Base-by-base conservation (phyloP, 352 stramenopile species). In the Phytopythium cucurbitacearum region DNA sequence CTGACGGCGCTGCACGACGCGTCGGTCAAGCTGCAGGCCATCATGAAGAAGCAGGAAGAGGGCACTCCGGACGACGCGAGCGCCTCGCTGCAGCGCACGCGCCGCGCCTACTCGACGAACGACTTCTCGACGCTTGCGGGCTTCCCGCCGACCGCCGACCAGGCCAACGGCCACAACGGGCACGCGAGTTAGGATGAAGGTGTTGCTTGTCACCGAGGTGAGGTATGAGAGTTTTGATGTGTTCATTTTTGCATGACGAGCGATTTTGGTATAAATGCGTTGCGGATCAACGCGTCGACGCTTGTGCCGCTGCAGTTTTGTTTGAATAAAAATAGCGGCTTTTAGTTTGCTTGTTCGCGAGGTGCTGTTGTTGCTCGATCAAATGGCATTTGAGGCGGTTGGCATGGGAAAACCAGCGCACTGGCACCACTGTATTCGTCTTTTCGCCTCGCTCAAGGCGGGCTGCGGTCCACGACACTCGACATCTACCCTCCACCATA, bases 1-100 rank as follows among this genome's bases (percentile, higher is more conserved):
- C 57, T 90, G 13, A 75, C 69, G 16, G 73, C 76, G 40, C 53
- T 90, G 37, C 71, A 87, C 40, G 70, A 83, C 33, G 81, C 80
- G 16, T 89, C 77, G 13, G 81, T 53, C 21, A 76, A 76, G 7
- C 56, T 90, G 7, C 65, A 82, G 40, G 76, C 72, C n/a, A 81
- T 90, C 53, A 76, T 90, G 54, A 63, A 71, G 7, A 68, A 80
- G 40, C 44, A 54, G 48, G 36, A 8, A 10, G 48, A 40, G 10
- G 37, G 32, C 2, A 28, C 21, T 36, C 37, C 48, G 7, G 73
- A 84, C 38, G 66, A 76, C 16, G 68, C 66, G 21, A 77, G 69
- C 12, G 60, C 61, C 3, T 85, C 76, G 10, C 61, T 86, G 9
- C 67, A 67, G 28, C 73, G 65, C 42, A 78, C 73, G 38, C 78